phyloP scores from a whole-genome alignment of 1,284 basidiomycete species.

The Ganoderma multipileum region DNA sequence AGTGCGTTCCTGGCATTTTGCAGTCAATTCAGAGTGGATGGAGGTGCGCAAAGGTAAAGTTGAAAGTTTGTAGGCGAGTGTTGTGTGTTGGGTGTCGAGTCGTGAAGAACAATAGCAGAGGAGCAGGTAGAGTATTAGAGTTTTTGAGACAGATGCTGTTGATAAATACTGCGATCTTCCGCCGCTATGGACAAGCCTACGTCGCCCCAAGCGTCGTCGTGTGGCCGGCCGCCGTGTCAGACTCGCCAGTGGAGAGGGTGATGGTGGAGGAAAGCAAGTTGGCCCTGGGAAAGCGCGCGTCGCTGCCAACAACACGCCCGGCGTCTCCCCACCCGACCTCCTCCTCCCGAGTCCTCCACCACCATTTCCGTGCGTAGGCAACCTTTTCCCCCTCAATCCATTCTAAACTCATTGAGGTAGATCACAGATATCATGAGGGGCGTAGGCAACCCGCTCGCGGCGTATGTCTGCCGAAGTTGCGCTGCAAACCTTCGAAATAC shows the following conservation, averaged over 20 bases:
- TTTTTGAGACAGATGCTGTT: slow-evolving; percentile 6
- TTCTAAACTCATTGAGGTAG: not conserved
- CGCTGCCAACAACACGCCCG: slow-evolving; percentile 1
- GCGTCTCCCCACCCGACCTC: slow-evolving; percentile 10
- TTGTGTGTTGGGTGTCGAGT: slow-evolving; percentile 6
- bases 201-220: slow-evolving; percentile 23
- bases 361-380: slow-evolving; percentile 9
- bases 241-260: slow-evolving; percentile 19
- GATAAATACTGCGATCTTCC: slow-evolving; percentile 28
- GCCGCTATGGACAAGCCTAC: slow-evolving; percentile 27
- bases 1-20: slow-evolving; percentile 82
- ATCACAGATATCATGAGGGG: slow-evolving; percentile 21
- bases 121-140: slow-evolving; percentile 15
- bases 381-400: not conserved
- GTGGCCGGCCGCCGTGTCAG: slow-evolving; percentile 23
- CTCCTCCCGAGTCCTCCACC: slow-evolving; percentile 3
- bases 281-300: slow-evolving; percentile 18
- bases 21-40: not conserved
- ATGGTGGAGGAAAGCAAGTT: slow-evolving; percentile 29
- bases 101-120: slow-evolving; percentile 18
- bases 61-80: not conserved
- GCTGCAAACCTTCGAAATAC: slow-evolving; percentile 21
- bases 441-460: slow-evolving; percentile 14
- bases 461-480: slow-evolving; percentile 32
- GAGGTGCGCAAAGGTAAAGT: not conserved